Base-by-base conservation (phyloP, 306 rosid genomes). In the Cicer bijugum region DNA sequence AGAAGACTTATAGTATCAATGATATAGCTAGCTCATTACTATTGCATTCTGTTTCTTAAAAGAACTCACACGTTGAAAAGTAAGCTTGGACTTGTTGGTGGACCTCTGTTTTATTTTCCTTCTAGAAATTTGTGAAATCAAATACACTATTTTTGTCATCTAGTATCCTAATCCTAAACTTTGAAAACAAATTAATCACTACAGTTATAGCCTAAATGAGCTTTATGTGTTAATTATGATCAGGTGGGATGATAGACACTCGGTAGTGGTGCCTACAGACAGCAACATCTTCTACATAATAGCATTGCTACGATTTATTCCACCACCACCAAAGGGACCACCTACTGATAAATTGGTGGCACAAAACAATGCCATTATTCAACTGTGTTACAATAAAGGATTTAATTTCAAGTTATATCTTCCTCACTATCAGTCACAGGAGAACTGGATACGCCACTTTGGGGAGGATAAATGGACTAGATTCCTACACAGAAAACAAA, bases 171-270 rank as follows among this genome's bases (percentile, higher is more conserved):
- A 15, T 33, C 59, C 38, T n/a, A 6, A 58, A 44, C 11, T 28
- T 28, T 28, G 5, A 28, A 45, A 8, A 10, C 48, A 46, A 46
- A 46, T n/a, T n/a, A n/a, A n/a, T 28, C 35, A 28, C 35, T 3
- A 28, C 35, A 28, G 35, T 28, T 28, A 28, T 28, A 28, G 35
- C 35, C 35, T 28, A 28, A 15, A 2, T 14, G 0, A 14, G 17
- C 2, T 39, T 42, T 14, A 14, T 75, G 2, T 40, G 56, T 66
- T 65, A 20, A 9, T 57, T 4, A 51, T 51, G 67, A 48, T 66
- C 84, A 94, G 98, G 89, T 94, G 98, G 98, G 98, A 94, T 80
- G 52, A 39, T 33, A 89, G 98, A 16, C 91, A 92, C 9, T 94
- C 98, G 1, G 89, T 79, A 62, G 85, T 61, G 82, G 39, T 91